phyloP scores from a whole-genome alignment of 2,329 filamentous ascomycete species.

The Cyphellophora europaea region DNA sequence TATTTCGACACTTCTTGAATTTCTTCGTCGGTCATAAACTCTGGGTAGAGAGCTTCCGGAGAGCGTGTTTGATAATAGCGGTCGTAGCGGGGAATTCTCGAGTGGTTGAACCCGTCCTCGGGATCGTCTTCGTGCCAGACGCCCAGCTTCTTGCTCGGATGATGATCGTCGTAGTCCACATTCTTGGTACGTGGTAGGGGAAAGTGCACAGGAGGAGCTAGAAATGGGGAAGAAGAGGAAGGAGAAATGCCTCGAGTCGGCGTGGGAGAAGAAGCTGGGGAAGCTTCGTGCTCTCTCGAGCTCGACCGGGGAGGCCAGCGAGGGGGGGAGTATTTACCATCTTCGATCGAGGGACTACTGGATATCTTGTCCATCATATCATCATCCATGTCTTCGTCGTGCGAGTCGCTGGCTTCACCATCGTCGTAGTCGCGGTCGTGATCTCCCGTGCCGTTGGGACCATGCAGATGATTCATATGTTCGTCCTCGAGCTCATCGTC shows the following conservation, averaged over 20 bases:
- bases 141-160: constrained; percentile 1
- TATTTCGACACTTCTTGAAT: constrained; percentile 23
- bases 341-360: constrained; percentile 96
- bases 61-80: neutral
- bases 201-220: constrained; percentile 20
- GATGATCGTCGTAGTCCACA: constrained; percentile 5
- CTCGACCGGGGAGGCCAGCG: constrained; percentile 32
- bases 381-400: constrained; percentile 66
- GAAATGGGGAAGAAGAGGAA: constrained; percentile 25
- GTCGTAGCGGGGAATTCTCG: neutral
- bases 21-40: constrained; percentile 4
- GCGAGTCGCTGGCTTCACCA: constrained; percentile 52
- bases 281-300: constrained; percentile 27
- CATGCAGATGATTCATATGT: constrained; percentile 10
- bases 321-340: constrained; percentile 69
- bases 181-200: constrained; percentile 26
- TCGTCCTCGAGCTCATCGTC: constrained; percentile 56
- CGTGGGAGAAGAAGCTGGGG: constrained; percentile 14
- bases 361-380: constrained; percentile 99
- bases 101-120: no score
- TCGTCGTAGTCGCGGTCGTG: constrained; percentile 30
- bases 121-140: neutral
- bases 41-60: neutral
- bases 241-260: constrained; percentile 18
- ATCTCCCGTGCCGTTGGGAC: constrained; percentile 10